A percentile compares a stretch with the other conserved stretches of the same genome.
Conservation (phyloP, 1,284 basidiomycete genomes). For the Cutaneotrichosporon sp. region DNA sequence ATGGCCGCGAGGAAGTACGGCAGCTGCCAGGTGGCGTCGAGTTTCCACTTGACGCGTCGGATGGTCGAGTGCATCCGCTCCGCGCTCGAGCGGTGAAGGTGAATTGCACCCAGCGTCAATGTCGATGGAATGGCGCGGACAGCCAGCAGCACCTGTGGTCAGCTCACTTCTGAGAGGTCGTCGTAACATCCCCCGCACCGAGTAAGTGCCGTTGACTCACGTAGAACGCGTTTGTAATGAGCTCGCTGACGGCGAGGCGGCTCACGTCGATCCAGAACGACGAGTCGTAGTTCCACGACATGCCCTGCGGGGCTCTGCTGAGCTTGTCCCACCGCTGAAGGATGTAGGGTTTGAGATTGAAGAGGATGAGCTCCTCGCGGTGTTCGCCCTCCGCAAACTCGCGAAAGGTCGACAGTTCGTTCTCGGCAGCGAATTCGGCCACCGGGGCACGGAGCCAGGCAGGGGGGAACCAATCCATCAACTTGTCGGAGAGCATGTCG, state of each 20-base stretch:
- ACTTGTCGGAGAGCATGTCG: neutral
- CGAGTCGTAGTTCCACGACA: conserved; percentile 1
- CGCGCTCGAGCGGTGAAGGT: conserved; percentile 70
- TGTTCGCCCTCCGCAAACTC: conserved; percentile 68
- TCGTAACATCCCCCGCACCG: no score
- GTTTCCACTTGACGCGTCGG: neutral
- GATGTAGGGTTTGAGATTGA: conserved; percentile 77
- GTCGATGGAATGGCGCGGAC: conserved; percentile 65
- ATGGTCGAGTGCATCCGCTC: neutral
- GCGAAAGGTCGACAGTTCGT: conserved; percentile 53
- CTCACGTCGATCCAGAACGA: neutral
- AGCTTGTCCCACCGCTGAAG: conserved; percentile 64
- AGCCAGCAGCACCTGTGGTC: conserved; percentile 61
- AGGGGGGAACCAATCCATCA: neutral
- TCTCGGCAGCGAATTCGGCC: neutral
- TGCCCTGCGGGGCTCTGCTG: neutral
- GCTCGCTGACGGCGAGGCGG: neutral
- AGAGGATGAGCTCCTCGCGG: conserved; percentile 72
- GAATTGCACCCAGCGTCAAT: conserved; percentile 67
- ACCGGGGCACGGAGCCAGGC: no score
- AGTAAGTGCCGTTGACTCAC: neutral
- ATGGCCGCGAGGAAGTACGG: conserved; percentile 80
- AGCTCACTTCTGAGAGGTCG: conserved; percentile 50
- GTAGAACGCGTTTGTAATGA: conserved; percentile 11
- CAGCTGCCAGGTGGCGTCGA: conserved; percentile 67